Percentiles rank a stretch among this genome's conserved stretches.
phyloP scores from a whole-genome alignment of 306 rosid genomes.

The Argentina anserina region DNA sequence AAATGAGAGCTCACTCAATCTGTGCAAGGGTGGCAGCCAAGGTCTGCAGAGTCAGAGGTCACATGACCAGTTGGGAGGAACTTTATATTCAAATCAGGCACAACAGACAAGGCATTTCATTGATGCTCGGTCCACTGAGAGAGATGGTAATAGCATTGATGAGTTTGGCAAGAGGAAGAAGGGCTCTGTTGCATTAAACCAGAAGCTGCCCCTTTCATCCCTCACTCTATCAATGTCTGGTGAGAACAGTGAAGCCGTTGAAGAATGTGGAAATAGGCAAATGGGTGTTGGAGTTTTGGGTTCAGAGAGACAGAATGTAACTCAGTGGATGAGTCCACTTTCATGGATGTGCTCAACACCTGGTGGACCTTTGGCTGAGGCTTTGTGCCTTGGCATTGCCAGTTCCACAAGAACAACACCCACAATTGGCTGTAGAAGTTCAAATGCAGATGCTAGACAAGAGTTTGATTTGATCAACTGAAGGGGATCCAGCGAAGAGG shows the following conservation, averaged over 20 bases:
- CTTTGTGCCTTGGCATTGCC: conserved; percentile 37
- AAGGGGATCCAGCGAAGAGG: neutral
- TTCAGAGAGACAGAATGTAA: conserved; percentile 12
- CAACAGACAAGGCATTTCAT: conserved; percentile 29
- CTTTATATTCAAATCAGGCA: conserved; percentile 4
- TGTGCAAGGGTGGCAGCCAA: conserved; percentile 12
- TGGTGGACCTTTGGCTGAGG: conserved; percentile 41
- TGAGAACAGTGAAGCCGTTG: neutral
- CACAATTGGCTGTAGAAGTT: conserved; percentile 17
- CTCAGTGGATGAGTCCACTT: conserved; percentile 26
- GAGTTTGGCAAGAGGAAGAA: neutral
- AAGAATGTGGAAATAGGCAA: conserved; percentile 3
- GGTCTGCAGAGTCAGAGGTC: conserved; percentile 17
- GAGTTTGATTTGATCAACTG: conserved; percentile 3
- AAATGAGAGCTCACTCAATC: neutral
- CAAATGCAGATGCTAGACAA: conserved; percentile 5
- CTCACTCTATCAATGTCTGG: conserved; percentile 28
- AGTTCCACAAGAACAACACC: conserved; percentile 10
- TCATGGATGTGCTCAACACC: conserved; percentile 32
- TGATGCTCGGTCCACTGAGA: conserved; percentile 32
- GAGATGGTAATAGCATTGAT: conserved; percentile 1
- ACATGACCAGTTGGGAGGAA: conserved; percentile 17
- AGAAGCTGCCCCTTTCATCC: conserved; percentile 26
- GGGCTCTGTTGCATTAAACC: conserved; percentile 10
- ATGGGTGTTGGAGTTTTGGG: conserved; percentile 18